Conservation (phyloP, 2,329 filamentous ascomycete species). For the Madurella fahalii region DNA sequence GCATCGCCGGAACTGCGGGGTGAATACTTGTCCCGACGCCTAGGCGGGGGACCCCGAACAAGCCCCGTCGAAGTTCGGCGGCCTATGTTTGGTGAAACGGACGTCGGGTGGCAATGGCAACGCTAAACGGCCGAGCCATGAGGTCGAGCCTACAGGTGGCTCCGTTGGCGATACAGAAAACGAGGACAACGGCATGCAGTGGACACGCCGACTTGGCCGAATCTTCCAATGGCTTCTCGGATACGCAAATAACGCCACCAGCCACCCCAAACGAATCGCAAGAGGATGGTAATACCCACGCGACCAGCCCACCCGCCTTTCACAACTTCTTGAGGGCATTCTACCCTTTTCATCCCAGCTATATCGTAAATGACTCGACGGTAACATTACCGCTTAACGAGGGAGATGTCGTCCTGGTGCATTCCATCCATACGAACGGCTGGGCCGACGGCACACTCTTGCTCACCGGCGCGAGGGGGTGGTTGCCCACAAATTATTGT, state of each 20-base stretch:
- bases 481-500: constrained; percentile 98
- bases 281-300: constrained; percentile 48
- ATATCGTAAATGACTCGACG: constrained; percentile 73
- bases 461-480: constrained; percentile 80
- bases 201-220: constrained; percentile 23
- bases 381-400: constrained; percentile 85
- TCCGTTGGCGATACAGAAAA: constrained; percentile 52
- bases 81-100: constrained; percentile 36
- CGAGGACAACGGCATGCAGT: constrained; percentile 29
- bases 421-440: constrained; percentile 95
- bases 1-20: too few relatives aligned
- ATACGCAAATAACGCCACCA: constrained; percentile 70
- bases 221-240: constrained; percentile 37
- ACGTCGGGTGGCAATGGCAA: constrained; percentile 39
- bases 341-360: constrained; percentile 82
- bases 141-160: constrained; percentile 60
- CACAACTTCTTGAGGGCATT: constrained; percentile 94
- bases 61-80: constrained; percentile 4
- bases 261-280: constrained; percentile 67
- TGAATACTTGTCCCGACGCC: not conserved
- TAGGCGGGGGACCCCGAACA: constrained; percentile 8
- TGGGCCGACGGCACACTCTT: constrained; percentile 96
- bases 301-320: constrained; percentile 60
- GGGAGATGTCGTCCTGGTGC: constrained; percentile 88
- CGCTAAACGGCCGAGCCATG: constrained; percentile 45